Conservation (phyloP, 805 yeast genomes). For the Candida odintsovae region DNA sequence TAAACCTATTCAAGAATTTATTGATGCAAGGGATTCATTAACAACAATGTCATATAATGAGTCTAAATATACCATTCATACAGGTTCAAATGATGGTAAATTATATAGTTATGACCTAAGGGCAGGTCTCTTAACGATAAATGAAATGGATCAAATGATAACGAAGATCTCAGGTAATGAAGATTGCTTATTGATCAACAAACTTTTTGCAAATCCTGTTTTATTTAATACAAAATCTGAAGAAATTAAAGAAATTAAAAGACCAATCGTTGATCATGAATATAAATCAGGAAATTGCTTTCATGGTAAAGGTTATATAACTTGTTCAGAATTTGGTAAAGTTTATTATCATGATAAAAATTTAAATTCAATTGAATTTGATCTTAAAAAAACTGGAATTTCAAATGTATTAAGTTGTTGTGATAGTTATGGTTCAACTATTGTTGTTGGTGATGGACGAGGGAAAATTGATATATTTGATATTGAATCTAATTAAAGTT, state of each 20-base stretch:
- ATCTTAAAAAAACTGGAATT: background rate
- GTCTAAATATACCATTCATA: background rate
- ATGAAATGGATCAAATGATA: constrained; percentile 6
- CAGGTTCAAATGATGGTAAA: constrained; percentile 22
- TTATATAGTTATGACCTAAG: constrained; percentile 20
- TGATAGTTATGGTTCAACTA: background rate
- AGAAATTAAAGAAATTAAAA: background rate
- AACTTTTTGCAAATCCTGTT: background rate
- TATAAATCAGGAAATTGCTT: background rate
- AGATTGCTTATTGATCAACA: constrained; percentile 3
- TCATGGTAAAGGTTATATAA: background rate
- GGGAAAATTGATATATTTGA: background rate
- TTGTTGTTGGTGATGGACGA: background rate
- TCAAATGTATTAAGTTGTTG: background rate
- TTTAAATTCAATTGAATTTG: background rate
- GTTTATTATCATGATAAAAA: constrained; percentile 1
- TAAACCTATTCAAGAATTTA: constrained; percentile 30
- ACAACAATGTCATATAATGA: constrained; percentile 10
- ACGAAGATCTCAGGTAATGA: constrained; percentile 2
- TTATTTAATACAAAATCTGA: background rate
- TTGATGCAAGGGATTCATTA: constrained; percentile 27
- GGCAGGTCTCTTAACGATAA: constrained; percentile 8
- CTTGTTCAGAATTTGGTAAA: constrained; percentile 5
- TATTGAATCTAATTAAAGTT: no score
- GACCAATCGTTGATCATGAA: background rate